phyloP scores from a whole-genome alignment of 805 yeast genomes.

The Teunomyces pallodes region DNA sequence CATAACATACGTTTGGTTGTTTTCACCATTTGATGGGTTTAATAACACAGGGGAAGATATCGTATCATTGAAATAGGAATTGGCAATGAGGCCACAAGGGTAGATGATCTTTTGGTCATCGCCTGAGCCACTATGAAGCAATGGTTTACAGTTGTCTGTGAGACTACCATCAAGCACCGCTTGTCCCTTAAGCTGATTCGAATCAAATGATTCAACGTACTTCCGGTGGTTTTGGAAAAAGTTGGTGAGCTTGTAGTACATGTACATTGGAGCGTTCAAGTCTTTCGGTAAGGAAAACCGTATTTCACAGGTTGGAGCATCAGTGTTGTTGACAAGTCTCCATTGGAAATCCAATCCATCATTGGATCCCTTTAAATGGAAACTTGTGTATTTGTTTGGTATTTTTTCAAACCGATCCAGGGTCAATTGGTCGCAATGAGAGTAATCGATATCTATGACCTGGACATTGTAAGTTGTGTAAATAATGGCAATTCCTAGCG shows the following conservation, averaged over 20 bases:
- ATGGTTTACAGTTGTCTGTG: constrained; percentile 36
- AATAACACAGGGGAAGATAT: constrained; percentile 53
- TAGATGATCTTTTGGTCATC: constrained; percentile 50
- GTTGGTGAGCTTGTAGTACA: constrained; percentile 84
- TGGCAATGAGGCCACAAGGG: constrained; percentile 96
- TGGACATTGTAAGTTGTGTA: constrained; percentile 79
- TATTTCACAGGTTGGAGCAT: constrained; percentile 53
- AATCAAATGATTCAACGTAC: constrained; percentile 82
- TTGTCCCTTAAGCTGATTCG: constrained; percentile 75
- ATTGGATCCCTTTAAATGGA: constrained; percentile 56
- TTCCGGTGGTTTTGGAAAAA: constrained; percentile 95
- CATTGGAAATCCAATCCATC: constrained; percentile 56
- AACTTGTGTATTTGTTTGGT: constrained; percentile 55
- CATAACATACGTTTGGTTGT: constrained; percentile 44
- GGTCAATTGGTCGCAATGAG: constrained; percentile 55
- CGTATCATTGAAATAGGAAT: constrained; percentile 88
- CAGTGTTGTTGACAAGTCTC: constrained; percentile 44
- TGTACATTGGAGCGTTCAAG: constrained; percentile 65
- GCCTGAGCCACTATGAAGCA: constrained; percentile 38
- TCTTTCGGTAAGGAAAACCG: constrained; percentile 72
- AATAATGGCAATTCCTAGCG: constrained; percentile 83
- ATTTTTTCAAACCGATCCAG: constrained; percentile 43
- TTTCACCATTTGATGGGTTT: constrained; percentile 41
- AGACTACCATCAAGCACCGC: constrained; percentile 56
- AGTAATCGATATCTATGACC: constrained; percentile 70